A percentile compares a stretch with the other conserved stretches of the same genome.
These are phyloP conservation scores for Lolium rigidum DNA, from an alignment of 176 grass and related monocot species.

Conservation along the genomic window DNA sequence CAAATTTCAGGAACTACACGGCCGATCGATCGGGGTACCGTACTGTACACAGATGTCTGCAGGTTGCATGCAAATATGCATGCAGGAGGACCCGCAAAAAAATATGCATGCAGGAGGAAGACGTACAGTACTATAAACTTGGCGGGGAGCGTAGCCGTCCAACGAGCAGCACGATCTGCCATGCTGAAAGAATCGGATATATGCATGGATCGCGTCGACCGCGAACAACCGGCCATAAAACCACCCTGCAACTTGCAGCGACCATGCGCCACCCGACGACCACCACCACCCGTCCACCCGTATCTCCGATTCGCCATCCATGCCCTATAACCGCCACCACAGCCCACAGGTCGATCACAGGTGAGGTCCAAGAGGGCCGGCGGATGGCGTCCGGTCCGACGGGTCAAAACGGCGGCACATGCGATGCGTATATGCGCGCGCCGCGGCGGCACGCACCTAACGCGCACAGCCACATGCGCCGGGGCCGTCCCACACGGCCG, in stretches of 20 bases:
- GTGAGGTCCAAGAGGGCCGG: background rate
- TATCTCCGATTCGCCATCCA: background rate
- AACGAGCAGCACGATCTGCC: background rate
- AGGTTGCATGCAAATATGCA: too few species aligned
- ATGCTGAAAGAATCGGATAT: background rate
- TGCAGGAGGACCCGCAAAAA: background rate
- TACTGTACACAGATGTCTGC: too few species aligned
- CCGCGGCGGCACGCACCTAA: constrained; percentile 37
- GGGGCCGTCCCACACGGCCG: too few species aligned
- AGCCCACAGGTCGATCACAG: background rate
- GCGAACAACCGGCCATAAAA: background rate
- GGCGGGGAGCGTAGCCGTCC: background rate
- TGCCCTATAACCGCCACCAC: too few species aligned
- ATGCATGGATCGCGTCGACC: background rate
- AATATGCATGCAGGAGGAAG: background rate
- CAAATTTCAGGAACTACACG: too few species aligned
- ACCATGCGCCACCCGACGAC: background rate
- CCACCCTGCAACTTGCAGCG: background rate
- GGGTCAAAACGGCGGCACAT: constrained; percentile 20
- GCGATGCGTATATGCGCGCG: background rate
- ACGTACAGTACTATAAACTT: background rate
- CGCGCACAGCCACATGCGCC: background rate
- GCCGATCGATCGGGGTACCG: too few species aligned
- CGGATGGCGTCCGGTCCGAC: background rate
- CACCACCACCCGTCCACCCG: background rate